Base-by-base conservation (phyloP, 495 filamentous ascomycete species). In the Pyronema omphalodes region DNA sequence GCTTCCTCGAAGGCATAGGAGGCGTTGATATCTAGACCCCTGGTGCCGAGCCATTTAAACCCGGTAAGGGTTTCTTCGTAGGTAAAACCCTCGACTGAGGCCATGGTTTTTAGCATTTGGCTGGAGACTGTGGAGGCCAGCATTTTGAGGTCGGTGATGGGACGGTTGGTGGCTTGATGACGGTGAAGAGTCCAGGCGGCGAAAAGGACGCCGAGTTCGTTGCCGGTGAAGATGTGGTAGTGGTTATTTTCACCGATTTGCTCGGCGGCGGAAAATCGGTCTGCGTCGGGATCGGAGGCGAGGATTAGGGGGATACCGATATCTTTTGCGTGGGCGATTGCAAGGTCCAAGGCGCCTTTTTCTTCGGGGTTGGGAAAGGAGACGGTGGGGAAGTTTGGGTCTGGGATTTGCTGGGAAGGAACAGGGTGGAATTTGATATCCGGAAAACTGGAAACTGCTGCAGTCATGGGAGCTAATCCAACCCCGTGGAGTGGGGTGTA, bases 401-500 rank as follows among this genome's bases (percentile, higher is more conserved):
- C 70, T 6, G 82, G 79, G 40, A 73, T 52, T 29, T 72, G 71
- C 56, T 63, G 19, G 6, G 47, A 5, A 43, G 37, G 57, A 44
- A 57, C 17, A 9, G 41, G 55, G 17, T 50, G 8, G 6, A 39
- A 23, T 37, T 29, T 29, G 23, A 29, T 29, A 29, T 29, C 23
- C 23, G 23, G 23, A 5, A 29, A 29, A 5, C 5, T 29, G 5
- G 23, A 29, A 17, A 76, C 54, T 3, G 62, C 66, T 18, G 67
- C 65, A 47, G 71, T 67, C 63, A 81, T 76, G 14, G 65, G 67
- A 3, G 57, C 44, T 11, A 75, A 62, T 37, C 81, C 81, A 9
- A 83, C 79, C 0, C 82, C 81, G 59, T 86, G 81, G 66, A 86
- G 70, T 7, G 82, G 80, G 1, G 81, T 84, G 55, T 86, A 86